Base-by-base conservation (phyloP, 2,329 filamentous ascomycete species). In the Pyrenophora graminea region DNA sequence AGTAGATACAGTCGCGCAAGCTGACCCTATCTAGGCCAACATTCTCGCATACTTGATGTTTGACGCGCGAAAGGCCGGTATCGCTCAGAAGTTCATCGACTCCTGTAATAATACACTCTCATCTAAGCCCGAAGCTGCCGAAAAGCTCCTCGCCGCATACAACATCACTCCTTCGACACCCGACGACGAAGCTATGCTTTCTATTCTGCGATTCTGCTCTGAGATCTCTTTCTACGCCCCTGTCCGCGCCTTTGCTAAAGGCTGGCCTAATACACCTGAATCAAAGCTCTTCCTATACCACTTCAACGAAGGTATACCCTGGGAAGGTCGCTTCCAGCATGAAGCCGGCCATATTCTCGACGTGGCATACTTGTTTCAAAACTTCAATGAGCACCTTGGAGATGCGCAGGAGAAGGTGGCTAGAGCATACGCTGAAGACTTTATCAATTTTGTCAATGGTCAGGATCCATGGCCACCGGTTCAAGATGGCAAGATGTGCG, bases 141-240 rank as follows among this genome's bases (percentile, higher is more conserved):
- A 49, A 8, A 21, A 48, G 15, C 53, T 76, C 2, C 62, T 80
- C 1, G 58, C 66, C 2, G 62, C 67, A 3, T 82, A 82, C 57
- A 61, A 68, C 1, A 73, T 80, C 48, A 60, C 63, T 1, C 44
- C 69, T 6, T 55, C 64, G 3, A 68, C 70, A 0, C 36, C 66
- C 4, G 77, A 80, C 42, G 68, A 76, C 1, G 70, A 75, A n/a
- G 77, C 76, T 0, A 69, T 79, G 17, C 54, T 68, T 3, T 66
- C 63, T 1, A 68, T 82, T 27, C 63, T 81, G 2, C 64, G 75
- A 10, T 78, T 80, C 44, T 66, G 68, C 12, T 75, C 73, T 17
- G 80, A 82, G 46, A 73, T 80, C 30, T 64, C 64, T 6, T 82
- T 79, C 63, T 76, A 76, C 45, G 75, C 76, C 1, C 72, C 79